Evolutionary conservation across 1,139 yeast genomes (phyloP).

Genomic region (Yamadazyma diospyri): DNA sequence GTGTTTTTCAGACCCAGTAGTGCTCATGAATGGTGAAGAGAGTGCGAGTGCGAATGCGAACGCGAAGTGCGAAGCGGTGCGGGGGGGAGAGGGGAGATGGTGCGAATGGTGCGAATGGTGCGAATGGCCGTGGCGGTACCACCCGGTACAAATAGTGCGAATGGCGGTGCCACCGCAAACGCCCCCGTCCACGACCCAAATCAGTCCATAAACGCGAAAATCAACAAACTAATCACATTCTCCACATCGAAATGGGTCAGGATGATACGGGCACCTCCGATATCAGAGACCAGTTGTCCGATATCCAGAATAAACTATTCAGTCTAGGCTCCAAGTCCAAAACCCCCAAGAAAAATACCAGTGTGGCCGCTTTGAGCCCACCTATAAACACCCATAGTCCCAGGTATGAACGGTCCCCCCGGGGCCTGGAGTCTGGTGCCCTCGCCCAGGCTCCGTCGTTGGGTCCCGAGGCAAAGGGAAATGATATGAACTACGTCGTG

Average conservation of each 20-base stretch:
- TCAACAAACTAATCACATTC: neutral
- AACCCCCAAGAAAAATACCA: constrained; percentile 13
- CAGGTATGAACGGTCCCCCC: constrained; percentile 9
- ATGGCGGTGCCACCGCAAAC: too few species aligned
- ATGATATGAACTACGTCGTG: constrained; percentile 77
- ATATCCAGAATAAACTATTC: constrained; percentile 54
- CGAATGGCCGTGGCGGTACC: too few species aligned
- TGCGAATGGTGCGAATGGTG: too few species aligned
- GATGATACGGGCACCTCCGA: constrained; percentile 25
- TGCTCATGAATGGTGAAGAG: too few species aligned
- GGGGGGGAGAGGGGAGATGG: too few species aligned
- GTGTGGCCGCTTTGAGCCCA: constrained; percentile 4
- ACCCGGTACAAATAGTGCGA: too few species aligned
- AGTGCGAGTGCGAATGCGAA: too few species aligned
- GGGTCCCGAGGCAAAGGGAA: constrained; percentile 48
- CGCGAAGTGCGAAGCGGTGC: too few species aligned
- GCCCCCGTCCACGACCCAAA: too few species aligned
- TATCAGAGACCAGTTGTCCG: constrained; percentile 57
- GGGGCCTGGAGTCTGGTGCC: constrained; percentile 5
- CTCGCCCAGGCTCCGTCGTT: constrained; percentile 28
- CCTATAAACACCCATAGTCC: neutral
- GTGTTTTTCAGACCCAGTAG: too few species aligned
- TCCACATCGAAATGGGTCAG: too few species aligned
- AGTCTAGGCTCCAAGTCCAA: constrained; percentile 22
- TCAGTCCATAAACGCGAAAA: constrained; percentile 1